phyloP scores from a whole-genome alignment of 768 basidiomycete species.

The Naematelia encephala region DNA sequence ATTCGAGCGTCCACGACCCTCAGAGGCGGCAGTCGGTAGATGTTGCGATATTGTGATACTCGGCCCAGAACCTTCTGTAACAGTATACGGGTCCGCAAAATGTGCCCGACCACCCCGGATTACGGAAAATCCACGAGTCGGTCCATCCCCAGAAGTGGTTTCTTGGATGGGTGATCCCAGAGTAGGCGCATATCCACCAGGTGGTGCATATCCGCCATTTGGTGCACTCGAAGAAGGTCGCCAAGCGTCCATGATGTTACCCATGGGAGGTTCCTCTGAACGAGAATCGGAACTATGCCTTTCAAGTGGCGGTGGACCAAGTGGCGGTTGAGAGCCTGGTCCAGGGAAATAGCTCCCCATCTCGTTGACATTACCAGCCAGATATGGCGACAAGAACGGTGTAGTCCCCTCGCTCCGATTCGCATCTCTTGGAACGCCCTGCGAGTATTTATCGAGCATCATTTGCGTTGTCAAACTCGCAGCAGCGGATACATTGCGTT shows the following conservation, averaged over 20 bases:
- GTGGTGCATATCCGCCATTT: constrained; percentile 16
- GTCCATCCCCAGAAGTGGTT: constrained; percentile 13
- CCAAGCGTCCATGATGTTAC: constrained; percentile 94
- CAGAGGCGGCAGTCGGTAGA: neutral
- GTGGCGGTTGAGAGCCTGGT: constrained; percentile 20
- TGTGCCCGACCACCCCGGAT: constrained; percentile 84
- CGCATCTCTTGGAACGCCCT: constrained; percentile 25
- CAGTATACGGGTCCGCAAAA: constrained; percentile 76
- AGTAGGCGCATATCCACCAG: constrained; percentile 21
- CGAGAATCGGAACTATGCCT: constrained; percentile 24
- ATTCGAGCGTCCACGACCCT: neutral
- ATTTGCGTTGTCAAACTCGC: constrained; percentile 48
- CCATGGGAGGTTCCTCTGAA: constrained; percentile 69
- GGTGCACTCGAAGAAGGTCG: constrained; percentile 13
- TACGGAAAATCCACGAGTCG: constrained; percentile 70
- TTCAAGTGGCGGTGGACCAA: constrained; percentile 29
- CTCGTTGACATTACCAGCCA: constrained; percentile 9
- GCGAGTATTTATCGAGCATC: constrained; percentile 49
- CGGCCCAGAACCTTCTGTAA: neutral
- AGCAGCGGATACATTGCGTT: constrained; percentile 39
- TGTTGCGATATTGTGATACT: constrained; percentile 1
- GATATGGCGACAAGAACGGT: constrained; percentile 23
- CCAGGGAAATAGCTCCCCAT: constrained; percentile 23
- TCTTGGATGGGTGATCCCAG: constrained; percentile 20
- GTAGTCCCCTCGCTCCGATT: constrained; percentile 18